A percentile compares a stretch with the other conserved stretches of the same genome.
These are phyloP conservation scores for Thielaviopsis musarum DNA, from an alignment of 2,329 filamentous ascomycete species.

Conservation along the genomic window DNA sequence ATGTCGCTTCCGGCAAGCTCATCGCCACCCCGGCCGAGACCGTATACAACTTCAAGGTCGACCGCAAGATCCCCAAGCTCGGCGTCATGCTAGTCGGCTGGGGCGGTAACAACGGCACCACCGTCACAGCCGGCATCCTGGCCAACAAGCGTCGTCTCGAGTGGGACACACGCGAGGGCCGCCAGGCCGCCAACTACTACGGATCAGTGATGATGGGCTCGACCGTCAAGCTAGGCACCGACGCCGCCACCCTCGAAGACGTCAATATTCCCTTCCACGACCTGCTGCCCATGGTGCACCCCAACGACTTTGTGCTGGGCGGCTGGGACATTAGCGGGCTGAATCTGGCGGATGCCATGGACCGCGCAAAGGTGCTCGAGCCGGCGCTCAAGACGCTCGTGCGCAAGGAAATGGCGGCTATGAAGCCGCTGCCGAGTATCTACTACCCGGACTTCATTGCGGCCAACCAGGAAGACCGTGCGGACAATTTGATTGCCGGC, in stretches of 20 bases:
- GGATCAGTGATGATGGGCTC: constrained; percentile 95
- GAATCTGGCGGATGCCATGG: constrained; percentile 84
- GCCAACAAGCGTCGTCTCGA: constrained; percentile 74
- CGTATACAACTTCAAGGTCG: constrained; percentile 92
- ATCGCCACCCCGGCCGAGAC: constrained; percentile 77
- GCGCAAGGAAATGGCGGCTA: constrained; percentile 77
- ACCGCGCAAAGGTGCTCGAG: constrained; percentile 86
- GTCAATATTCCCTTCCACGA: constrained; percentile 94
- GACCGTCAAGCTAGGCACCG: constrained; percentile 88
- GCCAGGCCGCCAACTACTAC: constrained; percentile 85
- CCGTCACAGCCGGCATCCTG: constrained; percentile 90
- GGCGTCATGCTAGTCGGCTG: constrained; percentile 96
- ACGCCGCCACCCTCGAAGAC: constrained; percentile 68
- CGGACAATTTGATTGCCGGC: constrained; percentile 76
- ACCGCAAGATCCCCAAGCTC: constrained; percentile 80
- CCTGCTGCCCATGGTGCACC: constrained; percentile 90
- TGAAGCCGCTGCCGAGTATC: constrained; percentile 82
- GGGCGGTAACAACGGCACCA: constrained; percentile 97
- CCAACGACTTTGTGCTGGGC: constrained; percentile 85
- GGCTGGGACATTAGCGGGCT: constrained; percentile 94
- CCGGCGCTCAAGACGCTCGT: constrained; percentile 82
- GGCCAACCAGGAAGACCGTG: constrained; percentile 91
- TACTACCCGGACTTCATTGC: constrained; percentile 99
- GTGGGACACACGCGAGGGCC: constrained; percentile 90
- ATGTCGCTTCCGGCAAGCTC: constrained; percentile 52